These are phyloP conservation scores for Aspergillus sp. DNA, from an alignment of 2,329 filamentous ascomycete species.

Conservation along the genomic window DNA sequence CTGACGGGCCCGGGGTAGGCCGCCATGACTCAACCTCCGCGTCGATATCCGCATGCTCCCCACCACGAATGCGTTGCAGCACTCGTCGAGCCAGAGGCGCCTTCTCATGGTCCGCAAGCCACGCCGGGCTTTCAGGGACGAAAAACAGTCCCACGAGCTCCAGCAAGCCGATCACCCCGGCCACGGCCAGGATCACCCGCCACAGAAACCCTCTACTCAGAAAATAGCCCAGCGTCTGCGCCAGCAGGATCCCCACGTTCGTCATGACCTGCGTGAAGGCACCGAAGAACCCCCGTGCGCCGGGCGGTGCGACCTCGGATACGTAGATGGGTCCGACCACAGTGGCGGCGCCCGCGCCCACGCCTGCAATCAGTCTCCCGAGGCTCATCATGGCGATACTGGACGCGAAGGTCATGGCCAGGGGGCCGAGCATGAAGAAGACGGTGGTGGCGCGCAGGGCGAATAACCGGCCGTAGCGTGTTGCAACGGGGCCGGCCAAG, in stretches of 20 bases:
- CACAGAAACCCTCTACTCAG: conserved; percentile 70
- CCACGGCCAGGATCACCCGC: conserved; percentile 72
- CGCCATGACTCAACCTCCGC: conserved; percentile 60
- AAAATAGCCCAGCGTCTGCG: conserved; percentile 81
- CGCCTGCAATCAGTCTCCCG: conserved; percentile 70
- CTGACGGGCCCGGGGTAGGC: conserved; percentile 9
- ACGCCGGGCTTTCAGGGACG: conserved; percentile 81
- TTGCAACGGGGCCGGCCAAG: conserved; percentile 68
- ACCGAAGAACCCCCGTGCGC: conserved; percentile 68
- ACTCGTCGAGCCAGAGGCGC: conserved; percentile 54
- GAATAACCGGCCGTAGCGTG: conserved; percentile 63
- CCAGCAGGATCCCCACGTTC: conserved; percentile 78
- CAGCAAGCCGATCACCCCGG: conserved; percentile 57
- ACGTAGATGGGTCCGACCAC: conserved; percentile 94
- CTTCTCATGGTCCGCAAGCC: conserved; percentile 63
- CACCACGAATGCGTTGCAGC: conserved; percentile 69
- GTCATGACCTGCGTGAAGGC: conserved; percentile 83
- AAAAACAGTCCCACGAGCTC: conserved; percentile 65
- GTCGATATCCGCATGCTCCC: conserved; percentile 53
- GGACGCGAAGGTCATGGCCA: conserved; percentile 63
- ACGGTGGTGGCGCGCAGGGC: conserved; percentile 70
- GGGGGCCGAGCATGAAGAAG: conserved; percentile 67
- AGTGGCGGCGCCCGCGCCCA: conserved; percentile 79
- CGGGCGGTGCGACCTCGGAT: conserved; percentile 74
- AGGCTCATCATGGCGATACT: conserved; percentile 60